Evolutionary conservation across 768 basidiomycete species (phyloP).

Genomic region (Cystobasidium tubakii): DNA sequence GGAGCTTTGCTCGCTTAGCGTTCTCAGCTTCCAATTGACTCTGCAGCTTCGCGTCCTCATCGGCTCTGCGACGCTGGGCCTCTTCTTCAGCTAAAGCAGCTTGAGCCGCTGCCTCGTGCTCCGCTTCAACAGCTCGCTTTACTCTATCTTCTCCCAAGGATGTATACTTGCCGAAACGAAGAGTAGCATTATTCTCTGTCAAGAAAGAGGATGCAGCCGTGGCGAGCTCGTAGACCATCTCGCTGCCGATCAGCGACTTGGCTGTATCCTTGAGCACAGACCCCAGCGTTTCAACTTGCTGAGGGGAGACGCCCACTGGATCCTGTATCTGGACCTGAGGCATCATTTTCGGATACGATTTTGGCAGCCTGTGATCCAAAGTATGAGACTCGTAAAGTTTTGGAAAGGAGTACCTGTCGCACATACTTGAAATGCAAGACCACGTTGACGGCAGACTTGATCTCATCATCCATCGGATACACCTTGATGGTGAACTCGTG

Average conservation of each 20-base stretch:
- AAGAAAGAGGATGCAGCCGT: constrained; percentile 23
- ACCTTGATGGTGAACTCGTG: constrained; percentile 28
- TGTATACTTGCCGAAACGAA: constrained; percentile 27
- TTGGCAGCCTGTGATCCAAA: constrained; percentile 19
- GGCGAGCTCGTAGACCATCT: constrained; percentile 32
- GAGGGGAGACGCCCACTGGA: background rate
- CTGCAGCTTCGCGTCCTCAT: constrained; percentile 7
- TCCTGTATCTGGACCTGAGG: constrained; percentile 17
- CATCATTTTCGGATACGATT: constrained; percentile 26
- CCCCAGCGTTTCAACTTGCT: constrained; percentile 3
- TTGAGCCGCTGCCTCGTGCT: constrained; percentile 1
- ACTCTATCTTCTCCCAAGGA: constrained; percentile 22
- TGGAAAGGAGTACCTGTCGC: background rate
- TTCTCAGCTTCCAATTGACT: constrained; percentile 20
- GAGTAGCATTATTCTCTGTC: constrained; percentile 12
- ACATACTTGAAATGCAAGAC: constrained; percentile 32
- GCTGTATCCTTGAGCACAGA: constrained; percentile 9
- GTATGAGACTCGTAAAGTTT: background rate
- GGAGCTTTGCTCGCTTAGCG: background rate
- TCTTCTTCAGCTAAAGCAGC: constrained; percentile 14
- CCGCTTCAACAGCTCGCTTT: constrained; percentile 18
- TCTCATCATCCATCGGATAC: constrained; percentile 24
- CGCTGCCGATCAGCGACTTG: constrained; percentile 21
- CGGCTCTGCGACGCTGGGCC: background rate
- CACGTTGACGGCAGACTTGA: constrained; percentile 19